Conservation (phyloP, 2,329 filamentous ascomycete genomes). For the Magnaporthiopsis incrustans region DNA sequence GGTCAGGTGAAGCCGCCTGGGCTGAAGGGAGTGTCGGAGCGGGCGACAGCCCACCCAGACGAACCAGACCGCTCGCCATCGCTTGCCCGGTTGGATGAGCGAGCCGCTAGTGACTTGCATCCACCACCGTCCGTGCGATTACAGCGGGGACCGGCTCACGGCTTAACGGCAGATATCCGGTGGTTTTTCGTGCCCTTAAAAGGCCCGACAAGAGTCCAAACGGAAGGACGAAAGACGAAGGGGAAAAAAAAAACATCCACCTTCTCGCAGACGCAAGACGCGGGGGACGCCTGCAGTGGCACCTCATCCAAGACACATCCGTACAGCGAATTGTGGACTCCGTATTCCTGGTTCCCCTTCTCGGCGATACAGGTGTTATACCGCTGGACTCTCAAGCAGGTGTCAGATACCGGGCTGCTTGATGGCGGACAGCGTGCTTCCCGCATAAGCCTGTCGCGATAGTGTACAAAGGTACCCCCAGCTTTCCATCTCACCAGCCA, state of each 20-base stretch:
- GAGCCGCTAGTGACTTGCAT: not conserved
- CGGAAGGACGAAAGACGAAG: too few species aligned
- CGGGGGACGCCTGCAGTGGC: not conserved
- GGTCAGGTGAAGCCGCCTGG: not conserved
- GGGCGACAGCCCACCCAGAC: not conserved
- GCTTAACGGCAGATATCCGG: not conserved
- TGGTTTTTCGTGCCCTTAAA: not conserved
- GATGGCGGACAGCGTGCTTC: too few species aligned
- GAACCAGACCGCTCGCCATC: not conserved
- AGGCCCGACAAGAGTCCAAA: not conserved
- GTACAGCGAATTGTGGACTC: not conserved
- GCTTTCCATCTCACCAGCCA: not conserved
- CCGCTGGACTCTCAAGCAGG: not conserved
- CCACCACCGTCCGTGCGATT: not conserved
- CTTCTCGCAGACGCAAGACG: not conserved
- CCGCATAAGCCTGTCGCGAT: not conserved
- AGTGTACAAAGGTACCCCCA: not conserved
- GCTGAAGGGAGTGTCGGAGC: not conserved
- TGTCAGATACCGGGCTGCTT: not conserved
- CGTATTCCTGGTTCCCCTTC: not conserved
- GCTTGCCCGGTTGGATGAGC: not conserved
- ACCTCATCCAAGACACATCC: not conserved
- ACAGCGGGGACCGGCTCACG: not conserved
- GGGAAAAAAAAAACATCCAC: not conserved
- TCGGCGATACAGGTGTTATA: not conserved